Evolutionary conservation across 75 land plant genomes (phyloP).

Genomic region (Isoetes taiwanensis): DNA sequence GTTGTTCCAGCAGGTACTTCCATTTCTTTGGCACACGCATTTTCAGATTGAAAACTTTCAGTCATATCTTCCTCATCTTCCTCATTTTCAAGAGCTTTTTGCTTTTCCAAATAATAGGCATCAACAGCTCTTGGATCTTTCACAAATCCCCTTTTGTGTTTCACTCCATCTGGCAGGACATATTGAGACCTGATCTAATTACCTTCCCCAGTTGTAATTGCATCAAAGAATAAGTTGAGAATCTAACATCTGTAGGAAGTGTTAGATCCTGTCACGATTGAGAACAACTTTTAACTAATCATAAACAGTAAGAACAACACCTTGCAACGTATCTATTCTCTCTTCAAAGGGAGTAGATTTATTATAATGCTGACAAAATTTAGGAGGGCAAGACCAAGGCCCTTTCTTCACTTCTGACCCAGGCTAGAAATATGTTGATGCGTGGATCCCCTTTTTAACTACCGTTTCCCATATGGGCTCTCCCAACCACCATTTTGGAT

Average conservation of each 20-base stretch:
- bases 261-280: too few relatives aligned
- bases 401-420: constrained; percentile 77
- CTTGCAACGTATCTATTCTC: constrained; percentile 64
- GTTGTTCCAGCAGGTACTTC: too few relatives aligned
- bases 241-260: too few relatives aligned
- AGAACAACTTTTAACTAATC: too few relatives aligned
- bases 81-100: background rate
- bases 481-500: constrained; percentile 90
- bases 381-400: constrained; percentile 40
- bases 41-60: constrained; percentile 22
- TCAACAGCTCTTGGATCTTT: constrained; percentile 51
- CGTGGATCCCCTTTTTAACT: constrained; percentile 47
- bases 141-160: constrained; percentile 72
- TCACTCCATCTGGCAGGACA: constrained; percentile 89
- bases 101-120: constrained; percentile 14
- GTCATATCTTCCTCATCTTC: constrained; percentile 27
- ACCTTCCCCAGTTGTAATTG: too few relatives aligned
- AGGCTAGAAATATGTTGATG: constrained; percentile 90
- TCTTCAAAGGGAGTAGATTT: constrained; percentile 56
- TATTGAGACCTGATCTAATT: constrained; percentile 64
- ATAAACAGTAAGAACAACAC: too few relatives aligned
- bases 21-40: too few relatives aligned
- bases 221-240: too few relatives aligned
- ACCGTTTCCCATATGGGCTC: constrained; percentile 94
- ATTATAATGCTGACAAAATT: constrained; percentile 40